Base-by-base conservation (phyloP, 2,329 filamentous ascomycete species). In the Cytospora paraplurivora region DNA sequence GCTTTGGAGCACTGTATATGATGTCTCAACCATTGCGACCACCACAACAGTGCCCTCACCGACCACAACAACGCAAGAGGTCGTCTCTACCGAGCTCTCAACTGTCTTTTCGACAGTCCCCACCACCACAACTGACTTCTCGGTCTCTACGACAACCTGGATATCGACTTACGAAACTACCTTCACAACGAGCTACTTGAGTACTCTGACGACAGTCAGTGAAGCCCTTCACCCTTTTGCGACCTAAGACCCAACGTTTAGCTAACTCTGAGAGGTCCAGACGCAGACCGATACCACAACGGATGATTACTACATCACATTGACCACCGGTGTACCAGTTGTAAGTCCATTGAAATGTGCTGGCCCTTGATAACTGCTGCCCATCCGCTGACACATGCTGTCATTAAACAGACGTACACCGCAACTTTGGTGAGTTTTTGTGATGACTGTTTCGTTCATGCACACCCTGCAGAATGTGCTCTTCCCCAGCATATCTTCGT, bases 21-120 rank as follows among this genome's bases (percentile, higher is more conserved):
- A 37, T 37, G 55, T 38, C 13, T 47, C 58, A 38, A 17, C 51
- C 19, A 44, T 61, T 34, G 37, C 58, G 13, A 60, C 44, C n/a
- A 47, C 44, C 15, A 47, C 37, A 44, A 37, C 50, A 35, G 51
- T 54, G 34, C 21, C 27, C 19, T 47, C 35, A n/a, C n/a, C 44
- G 21, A 47, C 44, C 44, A 47, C 12, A 37, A 37, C 35, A 37
- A 37, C 35, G 35, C 8, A 10, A 6, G 6, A 37, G 8, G 6
- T 37, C 5, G n/a, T 47, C n/a, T 47, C 44, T 47, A 47, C 44
- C 1, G 44, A 47, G 44, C 17, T 47, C n/a, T 47, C n/a, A 13
- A 37, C 35, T 37, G 12, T 37, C 2, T 13, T 37, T 4, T 37
- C 35, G 44, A 47, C 44, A 10, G n/a, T 47, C 21, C 44, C 44